A percentile compares a stretch with the other conserved stretches of the same genome.
Evolutionary conservation across 768 basidiomycete genomes (phyloP).

Genomic region (Lentinula sp.): DNA sequence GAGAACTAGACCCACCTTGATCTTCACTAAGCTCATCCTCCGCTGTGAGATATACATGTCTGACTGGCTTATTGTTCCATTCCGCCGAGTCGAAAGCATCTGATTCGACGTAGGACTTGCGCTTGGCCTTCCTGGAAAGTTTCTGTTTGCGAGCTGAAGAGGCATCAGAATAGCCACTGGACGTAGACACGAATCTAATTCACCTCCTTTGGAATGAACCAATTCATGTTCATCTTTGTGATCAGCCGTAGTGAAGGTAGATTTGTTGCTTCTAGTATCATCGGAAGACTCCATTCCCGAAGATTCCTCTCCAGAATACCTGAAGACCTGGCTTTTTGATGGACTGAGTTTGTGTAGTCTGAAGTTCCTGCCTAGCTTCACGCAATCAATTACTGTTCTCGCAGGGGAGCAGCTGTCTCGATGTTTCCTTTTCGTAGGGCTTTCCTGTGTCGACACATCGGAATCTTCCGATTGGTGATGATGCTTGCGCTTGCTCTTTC

Average conservation of each 20-base stretch:
- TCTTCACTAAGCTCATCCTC: too few species aligned
- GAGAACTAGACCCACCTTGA: too few species aligned
- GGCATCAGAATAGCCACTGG: too few species aligned
- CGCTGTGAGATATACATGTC: too few species aligned
- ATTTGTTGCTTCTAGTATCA: not conserved
- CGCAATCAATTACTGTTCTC: not conserved
- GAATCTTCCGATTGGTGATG: not conserved
- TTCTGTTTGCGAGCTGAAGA: not conserved
- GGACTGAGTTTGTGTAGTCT: not conserved
- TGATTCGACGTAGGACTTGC: not conserved
- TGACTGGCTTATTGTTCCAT: too few species aligned
- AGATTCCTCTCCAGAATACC: not conserved
- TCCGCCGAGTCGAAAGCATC: too few species aligned
- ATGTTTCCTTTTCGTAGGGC: not conserved
- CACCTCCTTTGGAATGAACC: too few species aligned
- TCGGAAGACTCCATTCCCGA: not conserved
- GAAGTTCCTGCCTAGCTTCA: not conserved
- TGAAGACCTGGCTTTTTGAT: not conserved
- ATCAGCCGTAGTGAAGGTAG: not conserved
- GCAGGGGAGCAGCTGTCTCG: not conserved
- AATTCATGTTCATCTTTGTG: too few species aligned
- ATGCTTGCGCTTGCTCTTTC: not conserved
- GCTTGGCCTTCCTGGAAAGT: not conserved
- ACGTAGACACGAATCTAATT: too few species aligned
- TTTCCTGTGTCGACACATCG: not conserved